Conservation (phyloP, 352 stramenopile genomes). For the Blastocystis sp. region DNA sequence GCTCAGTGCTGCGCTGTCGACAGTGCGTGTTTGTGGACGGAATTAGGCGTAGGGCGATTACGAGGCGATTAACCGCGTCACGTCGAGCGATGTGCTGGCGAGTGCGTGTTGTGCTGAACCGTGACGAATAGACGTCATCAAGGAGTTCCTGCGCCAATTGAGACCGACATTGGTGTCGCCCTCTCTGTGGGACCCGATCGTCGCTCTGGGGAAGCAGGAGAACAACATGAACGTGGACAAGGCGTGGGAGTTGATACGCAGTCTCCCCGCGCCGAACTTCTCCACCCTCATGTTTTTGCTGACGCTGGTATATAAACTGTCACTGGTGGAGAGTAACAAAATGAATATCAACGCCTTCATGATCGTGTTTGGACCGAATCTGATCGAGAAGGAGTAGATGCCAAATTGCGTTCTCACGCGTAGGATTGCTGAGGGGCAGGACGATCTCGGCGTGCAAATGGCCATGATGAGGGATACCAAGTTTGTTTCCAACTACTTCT, state of each 20-base stretch:
- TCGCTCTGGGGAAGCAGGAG: constrained; percentile 8
- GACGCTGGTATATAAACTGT: constrained; percentile 26
- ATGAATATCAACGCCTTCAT: constrained; percentile 8
- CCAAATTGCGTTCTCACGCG: neutral
- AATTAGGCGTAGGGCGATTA: constrained; percentile 19
- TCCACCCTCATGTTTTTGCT: constrained; percentile 33
- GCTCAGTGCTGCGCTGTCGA: constrained; percentile 1
- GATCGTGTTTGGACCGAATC: neutral
- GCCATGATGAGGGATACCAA: neutral
- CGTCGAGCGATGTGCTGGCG: neutral
- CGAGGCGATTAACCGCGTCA: neutral
- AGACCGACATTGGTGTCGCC: constrained; percentile 1
- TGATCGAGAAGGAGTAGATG: constrained; percentile 9
- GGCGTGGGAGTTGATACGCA: constrained; percentile 22
- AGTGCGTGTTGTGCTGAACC: neutral
- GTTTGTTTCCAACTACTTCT: constrained; percentile 4
- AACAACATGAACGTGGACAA: constrained; percentile 3
- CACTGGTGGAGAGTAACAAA: constrained; percentile 27
- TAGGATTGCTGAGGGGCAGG: neutral
- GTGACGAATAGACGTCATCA: constrained; percentile 8
- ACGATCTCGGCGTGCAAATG: neutral
- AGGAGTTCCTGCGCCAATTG: constrained; percentile 11
- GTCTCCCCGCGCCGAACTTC: constrained; percentile 15
- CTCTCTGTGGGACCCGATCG: neutral
- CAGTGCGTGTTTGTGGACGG: neutral